These are phyloP conservation scores for Suillus decipiens DNA, from an alignment of 768 basidiomycete genomes.

Conservation along the genomic window DNA sequence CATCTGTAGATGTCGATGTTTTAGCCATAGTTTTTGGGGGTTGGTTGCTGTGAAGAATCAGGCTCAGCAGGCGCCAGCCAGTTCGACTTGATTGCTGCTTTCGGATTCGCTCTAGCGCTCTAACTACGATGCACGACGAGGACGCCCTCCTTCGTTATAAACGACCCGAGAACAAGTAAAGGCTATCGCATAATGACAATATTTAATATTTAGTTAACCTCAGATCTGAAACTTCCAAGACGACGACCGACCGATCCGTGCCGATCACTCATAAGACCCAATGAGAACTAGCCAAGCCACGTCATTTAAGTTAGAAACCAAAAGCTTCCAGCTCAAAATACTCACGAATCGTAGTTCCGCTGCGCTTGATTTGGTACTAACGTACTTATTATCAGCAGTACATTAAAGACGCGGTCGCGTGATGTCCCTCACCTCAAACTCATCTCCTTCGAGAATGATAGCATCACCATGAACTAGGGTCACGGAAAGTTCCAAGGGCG, in stretches of 20 bases:
- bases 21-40: slow-evolving; percentile 29
- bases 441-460: slow-evolving; percentile 38
- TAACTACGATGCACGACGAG: slow-evolving; percentile 26
- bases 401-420: background rate
- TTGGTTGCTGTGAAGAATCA: slow-evolving; percentile 21
- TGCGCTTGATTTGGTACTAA: slow-evolving; percentile 31
- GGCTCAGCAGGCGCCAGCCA: slow-evolving; percentile 18
- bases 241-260: slow-evolving; percentile 11
- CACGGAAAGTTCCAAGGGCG: slow-evolving; percentile 25
- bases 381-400: slow-evolving; percentile 8
- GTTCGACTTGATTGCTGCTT: slow-evolving; percentile 30
- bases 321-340: slow-evolving; percentile 12
- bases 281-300: slow-evolving; percentile 27
- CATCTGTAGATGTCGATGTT: slow-evolving; percentile 24
- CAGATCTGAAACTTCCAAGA: slow-evolving; percentile 4
- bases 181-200: background rate
- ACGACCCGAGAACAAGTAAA: background rate
- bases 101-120: slow-evolving; percentile 32
- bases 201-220: background rate
- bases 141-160: background rate
- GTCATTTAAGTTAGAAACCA: slow-evolving; percentile 12
- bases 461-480: slow-evolving; percentile 44
- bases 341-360: slow-evolving; percentile 34
- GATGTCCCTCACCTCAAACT: slow-evolving; percentile 40
- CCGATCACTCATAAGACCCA: slow-evolving; percentile 20